Evolutionary conservation across 2,329 filamentous ascomycete species (phyloP), one percentile per base, ranked within the genome.

Genomic region (Microcera coccophila): DNA sequence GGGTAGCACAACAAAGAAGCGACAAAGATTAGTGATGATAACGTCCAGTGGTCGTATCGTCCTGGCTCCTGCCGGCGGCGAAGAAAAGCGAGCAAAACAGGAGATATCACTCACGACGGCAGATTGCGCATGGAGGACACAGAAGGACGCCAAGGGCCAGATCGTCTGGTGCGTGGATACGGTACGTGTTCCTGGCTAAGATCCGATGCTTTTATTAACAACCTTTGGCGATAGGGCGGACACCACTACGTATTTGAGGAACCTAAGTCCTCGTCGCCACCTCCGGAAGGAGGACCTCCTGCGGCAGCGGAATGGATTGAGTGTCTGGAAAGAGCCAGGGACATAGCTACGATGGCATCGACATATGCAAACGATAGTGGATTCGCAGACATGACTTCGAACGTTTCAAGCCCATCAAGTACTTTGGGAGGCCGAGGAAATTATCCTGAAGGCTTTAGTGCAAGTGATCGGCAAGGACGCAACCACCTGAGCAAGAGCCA

Each of bases 241-340:
- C 86, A 90, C 60, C 90, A 94, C 57, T 93, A 87, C 62, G 86
- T 86, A 12, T 98, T 98, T 59, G 93, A 98, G 68, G 90, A 97
- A 59, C 76, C 82, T n/a, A 95, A 94, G 62, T 77, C 82, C 15
- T 81, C 44, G 57, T 62, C 55, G 74, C 74, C 36, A 49, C 74
- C 53, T 14, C 28, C 76, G 17, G 84, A 82, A 50, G 76, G 76
- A 32, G 79, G 78, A 33, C 81, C 82, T 48, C 76, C 81, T 44
- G 84, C 83, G 4, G 86, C 87, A 4, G 83, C 93, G 53, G 91
- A 97, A 63, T 98, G 93, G 93, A 77, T 97, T 37, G 90, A 95
- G 57, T 84, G 82, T 31, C 74, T 98, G 32, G 89, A 95, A 54
- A 82, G 87, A 52, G 90, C 93, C 5, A 85, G 85, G 59, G 90